phyloP scores from a whole-genome alignment of 306 rosid genomes.

The Phaseolus lunatus region DNA sequence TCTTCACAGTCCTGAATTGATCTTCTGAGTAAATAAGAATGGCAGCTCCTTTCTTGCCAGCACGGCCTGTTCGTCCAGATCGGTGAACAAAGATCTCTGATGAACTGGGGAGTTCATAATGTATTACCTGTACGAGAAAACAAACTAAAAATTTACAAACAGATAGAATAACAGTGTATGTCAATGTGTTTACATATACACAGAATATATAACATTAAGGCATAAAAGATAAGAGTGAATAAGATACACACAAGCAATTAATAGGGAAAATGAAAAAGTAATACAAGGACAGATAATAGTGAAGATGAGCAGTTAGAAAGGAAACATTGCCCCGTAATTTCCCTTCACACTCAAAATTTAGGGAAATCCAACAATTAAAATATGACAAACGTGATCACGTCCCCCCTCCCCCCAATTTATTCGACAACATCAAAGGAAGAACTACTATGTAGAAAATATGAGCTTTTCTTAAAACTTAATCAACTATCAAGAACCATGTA shows the following conservation, averaged over 20 bases:
- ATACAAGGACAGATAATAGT: background rate
- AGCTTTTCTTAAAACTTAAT: background rate
- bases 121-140: conserved; percentile 69
- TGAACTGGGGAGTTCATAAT: conserved; percentile 90
- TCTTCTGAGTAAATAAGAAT: conserved; percentile 71
- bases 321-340: background rate
- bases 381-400: background rate
- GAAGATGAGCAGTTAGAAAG: background rate
- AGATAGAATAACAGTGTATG: background rate
- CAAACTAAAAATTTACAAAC: background rate
- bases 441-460: conserved; percentile 3
- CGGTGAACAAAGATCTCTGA: conserved; percentile 99
- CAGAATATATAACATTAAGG: background rate
- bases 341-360: background rate
- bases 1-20: conserved; percentile 67
- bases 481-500: conserved; percentile 1
- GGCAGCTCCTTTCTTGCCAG: conserved; percentile 94
- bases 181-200: background rate
- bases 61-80: conserved; percentile 98
- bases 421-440: background rate
- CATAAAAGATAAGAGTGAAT: conserved; percentile 14
- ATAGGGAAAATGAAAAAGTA: background rate
- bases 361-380: background rate
- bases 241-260: conserved; percentile 12
- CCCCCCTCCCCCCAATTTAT: background rate